phyloP scores from a whole-genome alignment of 345 rosid genomes.

The Ceriops zippeliana region DNA sequence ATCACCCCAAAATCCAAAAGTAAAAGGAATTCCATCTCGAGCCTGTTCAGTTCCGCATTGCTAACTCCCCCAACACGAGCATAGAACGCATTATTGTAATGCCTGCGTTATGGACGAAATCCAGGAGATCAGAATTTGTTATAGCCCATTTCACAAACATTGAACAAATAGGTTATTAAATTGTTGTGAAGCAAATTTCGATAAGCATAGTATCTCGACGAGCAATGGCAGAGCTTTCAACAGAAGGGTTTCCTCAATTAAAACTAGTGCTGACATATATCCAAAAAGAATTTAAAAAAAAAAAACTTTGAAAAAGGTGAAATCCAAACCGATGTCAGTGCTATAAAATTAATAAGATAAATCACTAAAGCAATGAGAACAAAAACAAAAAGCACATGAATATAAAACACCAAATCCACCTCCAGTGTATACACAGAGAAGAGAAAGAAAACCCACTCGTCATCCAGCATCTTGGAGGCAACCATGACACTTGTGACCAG shows the following conservation, averaged over 20 bases:
- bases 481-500: conserved; percentile 83
- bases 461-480: conserved; percentile 88
- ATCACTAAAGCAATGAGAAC: not conserved
- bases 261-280: not conserved
- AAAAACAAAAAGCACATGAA: not conserved
- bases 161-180: not conserved
- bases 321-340: too few relatives aligned
- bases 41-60: conserved; percentile 71
- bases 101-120: conserved; percentile 36
- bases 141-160: too few relatives aligned
- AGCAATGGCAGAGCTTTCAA: not conserved
- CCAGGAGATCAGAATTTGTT: too few relatives aligned
- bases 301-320: not conserved
- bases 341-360: too few relatives aligned
- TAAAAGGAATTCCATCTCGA: conserved; percentile 76
- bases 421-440: not conserved
- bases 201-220: not conserved
- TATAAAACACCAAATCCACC: not conserved
- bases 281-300: not conserved
- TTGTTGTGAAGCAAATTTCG: not conserved
- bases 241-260: not conserved
- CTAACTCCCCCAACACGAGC: conserved; percentile 88
- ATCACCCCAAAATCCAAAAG: conserved; percentile 63
- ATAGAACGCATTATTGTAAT: conserved; percentile 72
- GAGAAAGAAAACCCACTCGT: conserved; percentile 56